Conservation (phyloP, 345 rosid genomes). For the Corchorus capsularis region DNA sequence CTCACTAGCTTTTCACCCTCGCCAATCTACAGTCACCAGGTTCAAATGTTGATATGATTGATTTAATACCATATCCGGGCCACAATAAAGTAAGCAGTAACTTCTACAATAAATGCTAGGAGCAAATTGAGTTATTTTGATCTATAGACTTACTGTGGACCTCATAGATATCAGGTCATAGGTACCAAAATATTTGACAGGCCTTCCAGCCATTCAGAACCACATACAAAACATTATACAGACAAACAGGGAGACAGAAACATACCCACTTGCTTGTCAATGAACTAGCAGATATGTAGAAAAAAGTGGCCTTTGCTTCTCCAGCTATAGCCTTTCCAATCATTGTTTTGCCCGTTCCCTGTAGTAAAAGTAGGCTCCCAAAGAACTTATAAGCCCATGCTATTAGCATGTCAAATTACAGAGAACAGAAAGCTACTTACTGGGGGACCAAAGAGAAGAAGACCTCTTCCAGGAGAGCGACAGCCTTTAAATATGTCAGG, state of each 20-base stretch:
- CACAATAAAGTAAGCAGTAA: neutral
- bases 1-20: constrained; percentile 99
- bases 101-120: neutral
- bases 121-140: neutral
- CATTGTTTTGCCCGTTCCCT: constrained; percentile 99
- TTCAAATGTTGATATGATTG: neutral
- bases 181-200: neutral
- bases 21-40: constrained; percentile 66
- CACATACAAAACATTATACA: constrained; percentile 7
- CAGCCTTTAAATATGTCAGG: constrained; percentile 96
- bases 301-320: constrained; percentile 98
- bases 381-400: constrained; percentile 18
- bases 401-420: constrained; percentile 12
- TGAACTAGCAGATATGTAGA: constrained; percentile 97
- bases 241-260: constrained; percentile 18
- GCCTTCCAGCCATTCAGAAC: constrained; percentile 7
- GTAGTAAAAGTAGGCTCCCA: constrained; percentile 23
- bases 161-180: neutral
- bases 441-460: constrained; percentile 98
- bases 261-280: constrained; percentile 99
- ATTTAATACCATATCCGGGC: neutral
- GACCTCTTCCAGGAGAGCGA: constrained; percentile 98
- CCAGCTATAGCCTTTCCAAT: constrained; percentile 99
- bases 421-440: constrained; percentile 48
- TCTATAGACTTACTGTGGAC: neutral